Evolutionary conservation across 768 basidiomycete species (phyloP), one percentile per base, ranked within the genome.

Genomic region (Mycena rosella): DNA sequence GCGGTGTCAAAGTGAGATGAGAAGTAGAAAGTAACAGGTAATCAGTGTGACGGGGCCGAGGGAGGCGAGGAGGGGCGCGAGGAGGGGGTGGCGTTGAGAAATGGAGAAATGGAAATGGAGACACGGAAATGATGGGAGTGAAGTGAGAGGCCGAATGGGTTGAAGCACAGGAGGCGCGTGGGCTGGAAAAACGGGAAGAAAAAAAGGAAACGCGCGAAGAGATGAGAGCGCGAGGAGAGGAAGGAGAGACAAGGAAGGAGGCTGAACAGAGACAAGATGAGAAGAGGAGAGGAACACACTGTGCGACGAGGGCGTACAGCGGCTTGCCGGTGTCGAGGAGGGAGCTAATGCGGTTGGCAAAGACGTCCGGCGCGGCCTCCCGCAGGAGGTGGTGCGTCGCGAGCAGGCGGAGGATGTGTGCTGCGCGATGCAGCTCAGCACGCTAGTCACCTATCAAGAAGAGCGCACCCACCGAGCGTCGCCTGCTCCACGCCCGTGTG

Each of bases 361-460:
- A 95, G 7, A 90, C 87, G 72, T 94, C 86, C 5, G 92, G 92
- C 13, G 85, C 81, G 4, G 87, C 81, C 76, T 95, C 94, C 45
- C 85, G 83, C 34, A 92, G 82, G 58, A 94, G 86, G 75, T 94
- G 92, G 74, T 93, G 91, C 0, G 93, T 92, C 14, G 92, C 92
- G 49, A 95, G 85, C 26, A 94, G 82, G 49, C 93, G 89, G 44
- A 95, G 84, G 36, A 87, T 85, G 73, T 94, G 93, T 6, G 88
- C 92, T 93, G n/a, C n/a, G 62, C 44, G 40, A 44, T 5, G 38
- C 38, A 18, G 4, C 4, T 4, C 8, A 59, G 32, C 32, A 48
- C n/a, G 42, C 36, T 34, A 63, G 44, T 32, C 26, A 27, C 51
- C 51, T 47, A 52, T n/a, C 38, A 20, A 47, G 34, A 55, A 45